Evolutionary conservation across 192 early-diverging fungal genomes (phyloP), one percentile per base, ranked within the genome.

Genomic region (Allomyces arbusculus): DNA sequence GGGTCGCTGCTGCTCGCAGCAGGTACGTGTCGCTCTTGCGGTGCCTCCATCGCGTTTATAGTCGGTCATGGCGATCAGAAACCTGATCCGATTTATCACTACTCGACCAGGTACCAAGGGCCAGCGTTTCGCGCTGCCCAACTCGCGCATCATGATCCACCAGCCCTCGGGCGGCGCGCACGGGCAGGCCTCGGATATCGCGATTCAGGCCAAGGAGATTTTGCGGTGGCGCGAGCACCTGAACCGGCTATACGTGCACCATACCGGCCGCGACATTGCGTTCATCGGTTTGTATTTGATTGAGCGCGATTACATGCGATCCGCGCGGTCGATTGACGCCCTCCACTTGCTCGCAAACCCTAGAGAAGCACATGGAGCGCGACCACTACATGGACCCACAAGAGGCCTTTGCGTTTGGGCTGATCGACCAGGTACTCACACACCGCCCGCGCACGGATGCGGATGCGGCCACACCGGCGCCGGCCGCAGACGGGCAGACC

Each of bases 151-250:
- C 24, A 99, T 96, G 95, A 87, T 99, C 62, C 95, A 99, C 72
- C 95, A 99, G 75, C 95, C 95, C 24, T 91, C 86, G 40, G 95
- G 95, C 23, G 93, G 93, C 10, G 92, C 95, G 10, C 77, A 83
- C 45, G 93, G 92, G 24, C 95, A 95, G 74, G 93, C 95, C 0
- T 87, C 86, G 25, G 95, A 99, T 69, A 96, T 99, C 71, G 94
- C 91, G 8, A 99, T 96, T 63, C 95, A 99, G 69, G 93, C 93
- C 0, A 75, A 90, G 8, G 94, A 99, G 76, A 99, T 99, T 44
- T 75, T 99, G 33, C 82, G 89, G 61, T 86, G 91, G 0, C 76
- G 92, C 3, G 83, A 88, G 70, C 74, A 85, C 4, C 73, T 96
- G 23, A 99, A 99, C 70, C 69, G 75, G 24, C 83, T 99, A 23